Percentiles rank a stretch among this genome's conserved stretches.
Conservation (phyloP, 129 eudicot genomes). For the Arctium minus region DNA sequence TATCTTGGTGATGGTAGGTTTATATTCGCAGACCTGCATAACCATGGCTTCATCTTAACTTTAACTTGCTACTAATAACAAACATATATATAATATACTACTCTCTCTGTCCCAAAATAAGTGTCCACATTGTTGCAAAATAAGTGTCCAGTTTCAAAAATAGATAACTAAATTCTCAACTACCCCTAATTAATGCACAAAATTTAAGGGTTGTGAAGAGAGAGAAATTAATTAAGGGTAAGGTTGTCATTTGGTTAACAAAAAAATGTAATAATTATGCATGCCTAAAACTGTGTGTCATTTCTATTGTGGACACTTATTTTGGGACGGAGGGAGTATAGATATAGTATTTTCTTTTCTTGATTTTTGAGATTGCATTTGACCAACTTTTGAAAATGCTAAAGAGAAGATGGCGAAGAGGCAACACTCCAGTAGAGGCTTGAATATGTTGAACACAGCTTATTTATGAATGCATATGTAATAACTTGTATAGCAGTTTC, state of each 20-base stretch:
- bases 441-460: not conserved
- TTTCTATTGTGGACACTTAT: not conserved
- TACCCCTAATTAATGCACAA: not conserved
- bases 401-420: not conserved
- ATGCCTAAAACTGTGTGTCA: not conserved
- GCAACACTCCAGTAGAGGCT: not conserved
- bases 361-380: not conserved
- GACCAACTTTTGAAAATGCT: not conserved
- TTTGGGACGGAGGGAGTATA: not conserved
- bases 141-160: not conserved
- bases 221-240: too few relatives aligned
- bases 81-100: not conserved
- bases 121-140: not conserved
- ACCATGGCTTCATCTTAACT: not conserved
- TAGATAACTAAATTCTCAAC: not conserved
- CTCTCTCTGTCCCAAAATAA: not conserved
- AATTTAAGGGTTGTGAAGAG: not conserved
- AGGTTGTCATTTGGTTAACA: not conserved
- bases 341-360: too few relatives aligned
- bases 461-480: not conserved
- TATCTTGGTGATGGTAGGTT: not conserved
- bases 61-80: not conserved
- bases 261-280: not conserved
- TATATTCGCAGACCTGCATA: not conserved
- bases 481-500: not conserved